Conservation (phyloP, 2,329 filamentous ascomycete genomes). For the Colletotrichum sp. region DNA sequence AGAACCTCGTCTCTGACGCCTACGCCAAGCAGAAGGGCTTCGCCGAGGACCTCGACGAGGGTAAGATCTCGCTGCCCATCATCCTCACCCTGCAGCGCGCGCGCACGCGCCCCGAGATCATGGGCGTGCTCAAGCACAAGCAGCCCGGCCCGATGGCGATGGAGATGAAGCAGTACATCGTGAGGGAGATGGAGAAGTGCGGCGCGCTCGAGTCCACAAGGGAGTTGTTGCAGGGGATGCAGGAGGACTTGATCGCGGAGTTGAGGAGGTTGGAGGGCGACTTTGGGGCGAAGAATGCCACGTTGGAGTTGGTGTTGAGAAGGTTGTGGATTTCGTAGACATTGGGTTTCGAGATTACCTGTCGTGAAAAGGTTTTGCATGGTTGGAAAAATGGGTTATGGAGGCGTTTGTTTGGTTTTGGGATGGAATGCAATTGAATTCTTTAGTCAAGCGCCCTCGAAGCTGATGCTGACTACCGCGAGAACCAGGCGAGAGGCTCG, state of each 20-base stretch:
- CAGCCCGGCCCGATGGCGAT: not conserved
- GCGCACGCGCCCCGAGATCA: not conserved
- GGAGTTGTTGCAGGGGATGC: not conserved
- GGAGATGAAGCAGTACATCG: not conserved
- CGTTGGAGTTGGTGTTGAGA: not conserved
- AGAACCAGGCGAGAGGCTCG: not conserved
- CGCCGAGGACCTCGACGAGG: slow-evolving; percentile 45
- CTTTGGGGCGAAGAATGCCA: not conserved
- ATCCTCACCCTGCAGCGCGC: slow-evolving; percentile 20
- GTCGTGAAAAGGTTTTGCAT: accelerated
- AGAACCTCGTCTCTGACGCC: slow-evolving; percentile 30
- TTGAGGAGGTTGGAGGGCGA: not conserved
- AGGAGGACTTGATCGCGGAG: not conserved
- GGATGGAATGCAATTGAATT: not conserved
- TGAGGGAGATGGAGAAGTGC: not conserved
- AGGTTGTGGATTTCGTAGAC: not conserved
- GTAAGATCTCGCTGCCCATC: slow-evolving; percentile 42
- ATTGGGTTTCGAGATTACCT: too few relatives aligned
- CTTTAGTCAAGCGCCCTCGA: too few relatives aligned
- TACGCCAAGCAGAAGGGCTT: slow-evolving; percentile 43
- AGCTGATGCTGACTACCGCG: not conserved
- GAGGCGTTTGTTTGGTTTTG: not conserved
- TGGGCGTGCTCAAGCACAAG: not conserved
- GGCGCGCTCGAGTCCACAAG: not conserved
- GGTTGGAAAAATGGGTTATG: not conserved